Base-by-base conservation (phyloP, 441 rosid species). In the Croton setiger region DNA sequence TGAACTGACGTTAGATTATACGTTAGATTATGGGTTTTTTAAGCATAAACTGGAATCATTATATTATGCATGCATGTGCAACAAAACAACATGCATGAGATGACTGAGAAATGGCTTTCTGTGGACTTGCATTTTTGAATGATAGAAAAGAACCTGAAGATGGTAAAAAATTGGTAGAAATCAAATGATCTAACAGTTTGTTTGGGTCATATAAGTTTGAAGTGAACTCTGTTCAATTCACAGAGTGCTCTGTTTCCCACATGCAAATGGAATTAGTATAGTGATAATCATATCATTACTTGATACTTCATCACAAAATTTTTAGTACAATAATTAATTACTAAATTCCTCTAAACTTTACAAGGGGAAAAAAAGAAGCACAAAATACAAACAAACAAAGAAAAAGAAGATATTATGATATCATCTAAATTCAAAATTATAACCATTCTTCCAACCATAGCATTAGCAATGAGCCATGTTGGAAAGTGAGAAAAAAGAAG, bases 241-340 rank as follows among this genome's bases (percentile, higher is more conserved):
- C 7, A 15, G 54, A 47, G 23, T 27, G 5, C 20, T 48, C 20
- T 17, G 52, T 17, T 14, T 64, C 21, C 58, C 33, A 11, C 12
- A 31, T 36, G 57, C 11, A 14, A n/a, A 20, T 21, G 2, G 27
- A 41, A 17, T 31, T 53, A 4, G n/a, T 9, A 14, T 8, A 52
- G 11, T 12, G 31, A 7, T 13, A 35, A 0, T 15, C 33, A 43
- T 13, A 11, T 44, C 54, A 44, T 54, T 36, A 27, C 21, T 66
- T 18, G 11, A 68, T 13, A 21, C 69, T 56, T 27, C 31, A 27
- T 27, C 63, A 67, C 63, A 43, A 68, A 35, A 35, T 54, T 6
- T 20, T 10, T 18, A 37, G 4, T 56, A 27, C 60, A 27, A 43
- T 41, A 3, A 27, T 51, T 13, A 45, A 48, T 48, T 48, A 48